A percentile compares a stretch with the other conserved stretches of the same genome.
Evolutionary conservation across 257 asterid genomes (phyloP).

Genomic region (Solanum acaule): DNA sequence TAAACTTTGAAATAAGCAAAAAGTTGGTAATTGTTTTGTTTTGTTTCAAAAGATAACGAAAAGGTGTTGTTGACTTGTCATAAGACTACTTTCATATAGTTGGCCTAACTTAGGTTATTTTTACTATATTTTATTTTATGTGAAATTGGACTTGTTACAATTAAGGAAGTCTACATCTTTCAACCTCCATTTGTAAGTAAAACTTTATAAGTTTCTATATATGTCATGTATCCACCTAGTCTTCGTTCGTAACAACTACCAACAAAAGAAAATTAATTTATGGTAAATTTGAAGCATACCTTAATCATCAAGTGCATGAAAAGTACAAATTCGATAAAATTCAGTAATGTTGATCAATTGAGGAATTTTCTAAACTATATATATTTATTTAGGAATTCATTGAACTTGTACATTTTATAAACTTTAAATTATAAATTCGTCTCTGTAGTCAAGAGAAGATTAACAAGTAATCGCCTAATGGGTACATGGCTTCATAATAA

Average conservation of each 20-base stretch:
- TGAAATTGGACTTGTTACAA: neutral
- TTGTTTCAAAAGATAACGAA: neutral
- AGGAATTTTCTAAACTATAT: neutral
- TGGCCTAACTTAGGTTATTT: slow-evolving; percentile 45
- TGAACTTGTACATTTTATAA: neutral
- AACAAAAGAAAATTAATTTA: neutral
- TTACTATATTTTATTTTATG: neutral
- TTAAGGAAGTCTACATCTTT: neutral
- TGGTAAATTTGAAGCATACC: neutral
- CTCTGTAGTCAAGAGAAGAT: neutral
- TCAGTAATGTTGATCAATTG: neutral
- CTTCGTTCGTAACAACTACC: neutral
- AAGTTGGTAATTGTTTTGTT: neutral
- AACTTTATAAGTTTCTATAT: neutral
- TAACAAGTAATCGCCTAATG: neutral
- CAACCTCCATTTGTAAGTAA: neutral
- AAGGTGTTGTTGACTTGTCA: slow-evolving; percentile 37
- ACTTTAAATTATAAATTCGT: neutral
- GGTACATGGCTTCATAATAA: neutral
- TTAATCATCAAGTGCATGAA: neutral
- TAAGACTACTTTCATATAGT: slow-evolving; percentile 42
- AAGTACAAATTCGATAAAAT: neutral
- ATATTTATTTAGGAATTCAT: neutral
- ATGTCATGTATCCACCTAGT: neutral
- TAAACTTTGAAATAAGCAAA: neutral